phyloP scores from a whole-genome alignment of 177 flowering plant genomes.

The Vitis hybrid region DNA sequence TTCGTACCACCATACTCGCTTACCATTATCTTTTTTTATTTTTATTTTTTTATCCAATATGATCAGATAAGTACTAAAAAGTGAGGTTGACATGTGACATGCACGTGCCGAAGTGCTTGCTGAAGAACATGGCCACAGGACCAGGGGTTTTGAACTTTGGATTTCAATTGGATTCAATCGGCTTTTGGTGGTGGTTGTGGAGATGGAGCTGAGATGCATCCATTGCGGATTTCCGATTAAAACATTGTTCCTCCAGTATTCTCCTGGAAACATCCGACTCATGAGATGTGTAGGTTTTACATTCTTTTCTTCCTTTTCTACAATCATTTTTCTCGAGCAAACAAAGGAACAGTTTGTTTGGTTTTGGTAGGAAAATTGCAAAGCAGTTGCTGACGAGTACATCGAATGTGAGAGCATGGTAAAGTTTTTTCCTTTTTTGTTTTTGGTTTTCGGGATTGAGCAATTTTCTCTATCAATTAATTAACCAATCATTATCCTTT shows the following conservation, averaged over 20 bases:
- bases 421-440: background rate
- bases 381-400: conserved; percentile 81
- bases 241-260: conserved; percentile 66
- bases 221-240: conserved; percentile 57
- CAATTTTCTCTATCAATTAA: background rate
- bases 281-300: conserved; percentile 64
- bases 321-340: background rate
- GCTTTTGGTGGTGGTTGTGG: background rate
- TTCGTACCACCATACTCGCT: no score
- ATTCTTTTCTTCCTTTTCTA: background rate
- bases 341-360: background rate
- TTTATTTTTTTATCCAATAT: no score
- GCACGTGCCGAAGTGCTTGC: no score
- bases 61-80: no score
- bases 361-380: conserved; percentile 61
- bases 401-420: conserved; percentile 89
- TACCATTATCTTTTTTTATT: no score
- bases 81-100: no score
- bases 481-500: background rate
- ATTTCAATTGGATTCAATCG: no score
- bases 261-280: conserved; percentile 85
- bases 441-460: background rate
- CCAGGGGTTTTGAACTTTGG: no score
- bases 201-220: conserved; percentile 55
- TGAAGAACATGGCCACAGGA: no score